Conservation (phyloP, 768 basidiomycete genomes). For the button mushroom (Agaricus bisporus) region DNA sequence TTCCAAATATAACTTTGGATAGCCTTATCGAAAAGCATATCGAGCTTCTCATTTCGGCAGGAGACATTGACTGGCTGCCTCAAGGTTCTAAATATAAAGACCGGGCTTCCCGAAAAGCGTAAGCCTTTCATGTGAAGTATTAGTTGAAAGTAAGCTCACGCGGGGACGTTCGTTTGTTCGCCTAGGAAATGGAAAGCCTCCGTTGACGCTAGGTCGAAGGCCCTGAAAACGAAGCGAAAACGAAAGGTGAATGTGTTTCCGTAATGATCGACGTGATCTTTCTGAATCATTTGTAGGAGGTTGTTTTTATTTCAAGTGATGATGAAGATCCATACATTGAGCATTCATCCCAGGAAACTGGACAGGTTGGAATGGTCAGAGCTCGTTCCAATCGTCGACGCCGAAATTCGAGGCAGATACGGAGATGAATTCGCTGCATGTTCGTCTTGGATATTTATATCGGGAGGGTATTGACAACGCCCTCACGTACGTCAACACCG, state of each 20-base stretch:
- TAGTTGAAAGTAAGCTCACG: not conserved
- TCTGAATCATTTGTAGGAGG: not conserved
- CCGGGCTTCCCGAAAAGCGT: slow-evolving; percentile 53
- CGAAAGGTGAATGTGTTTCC: not conserved
- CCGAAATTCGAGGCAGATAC: slow-evolving; percentile 19
- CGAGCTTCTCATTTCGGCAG: slow-evolving; percentile 35
- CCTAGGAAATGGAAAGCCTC: slow-evolving; percentile 13
- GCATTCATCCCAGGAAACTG: slow-evolving; percentile 23
- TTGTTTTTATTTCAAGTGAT: not conserved
- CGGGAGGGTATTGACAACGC: not conserved
- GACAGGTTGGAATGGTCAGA: not conserved
- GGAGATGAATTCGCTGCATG: slow-evolving; percentile 7
- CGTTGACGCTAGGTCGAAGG: not conserved
- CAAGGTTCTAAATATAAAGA: slow-evolving; percentile 42
- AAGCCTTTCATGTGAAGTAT: slow-evolving; percentile 16
- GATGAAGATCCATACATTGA: slow-evolving; percentile 6
- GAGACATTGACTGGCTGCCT: slow-evolving; percentile 45
- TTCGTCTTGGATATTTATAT: not conserved
- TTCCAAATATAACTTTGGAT: slow-evolving; percentile 62
- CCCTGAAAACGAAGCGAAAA: not conserved
- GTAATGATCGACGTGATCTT: not conserved
- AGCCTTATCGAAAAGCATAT: slow-evolving; percentile 56
- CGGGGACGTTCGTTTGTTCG: slow-evolving; percentile 1
- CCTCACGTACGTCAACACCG: too few species aligned
- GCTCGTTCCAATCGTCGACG: not conserved